Percentiles rank a stretch among this genome's conserved stretches.
phyloP scores from a whole-genome alignment of 768 basidiomycete species.

The Psilocybe azurescens region DNA sequence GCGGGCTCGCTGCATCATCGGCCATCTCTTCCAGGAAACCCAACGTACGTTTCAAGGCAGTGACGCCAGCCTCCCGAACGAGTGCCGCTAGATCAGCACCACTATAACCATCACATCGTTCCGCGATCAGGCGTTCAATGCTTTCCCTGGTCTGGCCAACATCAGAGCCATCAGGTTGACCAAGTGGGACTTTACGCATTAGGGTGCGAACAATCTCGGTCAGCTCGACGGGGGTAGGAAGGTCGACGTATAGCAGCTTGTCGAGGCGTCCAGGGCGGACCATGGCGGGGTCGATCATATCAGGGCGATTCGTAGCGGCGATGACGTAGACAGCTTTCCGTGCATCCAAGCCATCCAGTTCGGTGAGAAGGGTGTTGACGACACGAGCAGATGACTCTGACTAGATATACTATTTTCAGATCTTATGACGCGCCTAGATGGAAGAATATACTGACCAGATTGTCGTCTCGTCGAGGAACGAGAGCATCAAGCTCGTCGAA shows the following conservation, averaged over 20 bases:
- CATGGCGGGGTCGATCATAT: constrained; percentile 99
- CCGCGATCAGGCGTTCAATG: constrained; percentile 54
- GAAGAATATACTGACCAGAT: constrained; percentile 58
- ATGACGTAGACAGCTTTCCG: constrained; percentile 92
- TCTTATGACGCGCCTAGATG: not conserved
- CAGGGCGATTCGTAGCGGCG: constrained; percentile 93
- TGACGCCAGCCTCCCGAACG: constrained; percentile 88
- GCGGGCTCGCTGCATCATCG: constrained; percentile 30
- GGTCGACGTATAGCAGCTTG: constrained; percentile 92
- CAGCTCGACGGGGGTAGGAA: constrained; percentile 76
- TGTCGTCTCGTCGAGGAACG: constrained; percentile 90
- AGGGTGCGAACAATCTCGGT: constrained; percentile 86
- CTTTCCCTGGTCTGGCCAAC: constrained; percentile 27
- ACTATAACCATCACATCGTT: constrained; percentile 84
- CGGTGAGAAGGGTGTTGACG: constrained; percentile 93
- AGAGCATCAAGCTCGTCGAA: constrained; percentile 95
- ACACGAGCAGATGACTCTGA: constrained; percentile 94
- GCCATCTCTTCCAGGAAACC: constrained; percentile 73
- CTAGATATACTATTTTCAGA: constrained; percentile 37
- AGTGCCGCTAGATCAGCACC: constrained; percentile 91
- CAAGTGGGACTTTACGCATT: constrained; percentile 72
- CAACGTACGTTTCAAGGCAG: constrained; percentile 72
- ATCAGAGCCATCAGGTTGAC: constrained; percentile 21
- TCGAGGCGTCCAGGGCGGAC: constrained; percentile 95
- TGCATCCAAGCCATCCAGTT: constrained; percentile 89